These are phyloP conservation scores for Moesziomyces globuligerus DNA, from an alignment of 1,284 basidiomycete genomes.

Conservation along the genomic window DNA sequence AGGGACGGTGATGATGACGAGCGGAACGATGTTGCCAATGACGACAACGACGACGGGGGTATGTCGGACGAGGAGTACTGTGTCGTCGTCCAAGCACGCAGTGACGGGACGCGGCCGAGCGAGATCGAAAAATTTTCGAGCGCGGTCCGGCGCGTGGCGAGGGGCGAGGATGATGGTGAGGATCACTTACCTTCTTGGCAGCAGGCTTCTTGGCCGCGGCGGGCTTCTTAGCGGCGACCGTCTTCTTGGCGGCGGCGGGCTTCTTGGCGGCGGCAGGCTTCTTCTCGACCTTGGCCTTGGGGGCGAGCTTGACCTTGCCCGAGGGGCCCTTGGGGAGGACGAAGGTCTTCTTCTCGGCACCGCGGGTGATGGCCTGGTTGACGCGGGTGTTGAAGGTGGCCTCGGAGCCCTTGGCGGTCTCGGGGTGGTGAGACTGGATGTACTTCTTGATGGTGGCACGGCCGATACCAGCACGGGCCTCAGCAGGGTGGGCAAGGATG, in stretches of 20 bases:
- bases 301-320: slow-evolving; percentile 82
- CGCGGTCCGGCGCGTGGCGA: too few relatives aligned
- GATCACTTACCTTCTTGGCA: slow-evolving; percentile 51
- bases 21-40: slow-evolving; percentile 2
- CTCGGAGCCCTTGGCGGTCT: slow-evolving; percentile 52
- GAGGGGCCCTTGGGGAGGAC: slow-evolving; percentile 82
- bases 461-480: slow-evolving; percentile 84
- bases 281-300: slow-evolving; percentile 72
- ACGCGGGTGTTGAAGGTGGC: slow-evolving; percentile 82
- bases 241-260: slow-evolving; percentile 70
- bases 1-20: neutral
- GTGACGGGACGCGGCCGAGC: neutral
- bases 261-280: slow-evolving; percentile 68
- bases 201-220: slow-evolving; percentile 60
- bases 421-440: slow-evolving; percentile 64
- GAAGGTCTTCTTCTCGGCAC: slow-evolving; percentile 82
- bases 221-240: slow-evolving; percentile 61
- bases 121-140: slow-evolving; percentile 23
- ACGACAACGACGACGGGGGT: slow-evolving; percentile 3
- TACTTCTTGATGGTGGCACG: slow-evolving; percentile 92
- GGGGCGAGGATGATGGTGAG: neutral
- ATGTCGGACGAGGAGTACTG: neutral
- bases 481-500: slow-evolving; percentile 78
- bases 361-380: slow-evolving; percentile 80
- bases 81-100: neutral